Evolutionary conservation across 2,329 filamentous ascomycete species (phyloP), one percentile per base, ranked within the genome.

Genomic region (Aspergillus uvarum): DNA sequence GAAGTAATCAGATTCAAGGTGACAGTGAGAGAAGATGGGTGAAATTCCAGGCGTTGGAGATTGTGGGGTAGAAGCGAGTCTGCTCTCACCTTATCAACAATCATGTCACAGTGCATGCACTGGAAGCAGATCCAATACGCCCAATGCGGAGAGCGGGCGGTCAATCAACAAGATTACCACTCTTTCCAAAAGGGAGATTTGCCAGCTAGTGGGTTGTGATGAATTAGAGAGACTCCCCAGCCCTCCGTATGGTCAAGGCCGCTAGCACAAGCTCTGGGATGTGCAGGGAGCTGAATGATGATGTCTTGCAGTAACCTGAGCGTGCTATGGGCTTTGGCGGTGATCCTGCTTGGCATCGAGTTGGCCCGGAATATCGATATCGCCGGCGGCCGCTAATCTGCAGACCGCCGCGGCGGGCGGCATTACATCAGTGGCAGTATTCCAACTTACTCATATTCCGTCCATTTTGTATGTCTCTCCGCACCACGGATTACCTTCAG

Each of bases 11-110:
- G 51, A 35, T 12, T 5, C 21, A 29, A 3, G 7, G 16, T 19
- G 47, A 38, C 7, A 24, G 21, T 26, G 16, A 24, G 19, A 19
- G 10, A 16, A 21, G 22, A n/a, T 35, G 16, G 19, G 31, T 31
- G 11, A 55, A 38, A 8, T 19, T 52, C 12, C 16, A 44, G 53
- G 24, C 2, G 10, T 16, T n/a, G 56, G 21, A 52, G 10, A 24
- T 32, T 54, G 55, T 50, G 49, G 59, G 51, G 53, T 7, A 55
- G 44, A 54, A 35, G 55, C 42, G 4, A 24, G 35, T 50, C 51
- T 47, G 26, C 29, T 22, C 59, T 65, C 51, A 67, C 64, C 60
- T 65, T 62, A 59, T 63, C 63, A 62, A 62, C 42, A 48, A 51
- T 58, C 61, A 59, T 62, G 52, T 56, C 63, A 64, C 60, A 48